These are phyloP conservation scores for Borealophlyctis nickersoniae DNA, from an alignment of 192 early-diverging fungal species.

Conservation along the genomic window DNA sequence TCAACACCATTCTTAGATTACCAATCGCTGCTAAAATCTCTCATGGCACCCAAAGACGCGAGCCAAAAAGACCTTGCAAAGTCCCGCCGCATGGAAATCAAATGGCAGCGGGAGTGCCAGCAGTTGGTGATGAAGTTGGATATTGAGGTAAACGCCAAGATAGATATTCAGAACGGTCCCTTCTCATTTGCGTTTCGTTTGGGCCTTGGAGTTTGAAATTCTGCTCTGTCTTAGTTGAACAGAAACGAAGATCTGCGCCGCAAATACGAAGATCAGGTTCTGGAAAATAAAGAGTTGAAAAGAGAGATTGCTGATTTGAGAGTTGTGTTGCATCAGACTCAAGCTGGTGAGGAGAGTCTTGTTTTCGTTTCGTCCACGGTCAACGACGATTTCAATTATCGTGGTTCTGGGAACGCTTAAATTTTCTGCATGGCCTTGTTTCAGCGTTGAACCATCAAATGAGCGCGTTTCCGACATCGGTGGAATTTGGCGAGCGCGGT, in stretches of 20 bases:
- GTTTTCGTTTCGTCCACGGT: background rate
- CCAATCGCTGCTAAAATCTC: constrained; percentile 40
- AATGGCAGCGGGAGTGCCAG: constrained; percentile 54
- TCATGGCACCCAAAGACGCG: constrained; percentile 47
- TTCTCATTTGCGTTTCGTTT: too few relatives aligned
- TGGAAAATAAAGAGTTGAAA: constrained; percentile 43
- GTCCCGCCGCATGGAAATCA: constrained; percentile 29
- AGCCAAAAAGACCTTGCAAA: constrained; percentile 43
- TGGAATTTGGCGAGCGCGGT: too few relatives aligned
- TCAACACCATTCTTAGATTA: constrained; percentile 31
- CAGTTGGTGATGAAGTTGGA: constrained; percentile 49
- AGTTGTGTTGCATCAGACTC: constrained; percentile 44
- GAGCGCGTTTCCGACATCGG: too few relatives aligned
- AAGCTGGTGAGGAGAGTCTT: constrained; percentile 26
- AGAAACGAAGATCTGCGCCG: constrained; percentile 38
- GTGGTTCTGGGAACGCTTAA: too few relatives aligned
- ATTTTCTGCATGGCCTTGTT: too few relatives aligned
- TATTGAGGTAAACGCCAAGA: constrained; percentile 29
- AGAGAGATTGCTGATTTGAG: constrained; percentile 45
- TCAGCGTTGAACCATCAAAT: too few relatives aligned
- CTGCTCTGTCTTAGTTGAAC: constrained; percentile 34
- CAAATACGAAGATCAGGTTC: constrained; percentile 32
- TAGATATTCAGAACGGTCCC: constrained; percentile 9
- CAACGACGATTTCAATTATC: background rate
- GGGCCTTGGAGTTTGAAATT: too few relatives aligned